phyloP scores from a whole-genome alignment of 495 filamentous ascomycete genomes.

The Aspergillus incahuasiensis region DNA sequence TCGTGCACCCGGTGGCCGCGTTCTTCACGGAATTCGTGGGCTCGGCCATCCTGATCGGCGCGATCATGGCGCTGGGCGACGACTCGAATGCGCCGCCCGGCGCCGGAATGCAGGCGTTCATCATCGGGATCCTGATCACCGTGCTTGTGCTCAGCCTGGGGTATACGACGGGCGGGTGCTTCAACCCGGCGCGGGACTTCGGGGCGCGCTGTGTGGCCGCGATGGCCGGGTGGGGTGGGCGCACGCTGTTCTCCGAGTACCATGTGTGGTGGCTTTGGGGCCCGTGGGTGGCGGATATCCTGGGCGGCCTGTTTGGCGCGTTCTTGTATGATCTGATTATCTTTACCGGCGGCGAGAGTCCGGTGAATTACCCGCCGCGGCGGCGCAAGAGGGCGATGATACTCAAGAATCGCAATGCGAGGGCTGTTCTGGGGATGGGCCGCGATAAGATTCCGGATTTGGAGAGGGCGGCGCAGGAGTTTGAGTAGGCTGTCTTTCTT shows the following conservation, averaged over 20 bases:
- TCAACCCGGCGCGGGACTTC: slow-evolving; percentile 55
- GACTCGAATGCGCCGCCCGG: slow-evolving; percentile 22
- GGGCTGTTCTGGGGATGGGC: background rate
- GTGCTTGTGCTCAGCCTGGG: slow-evolving; percentile 17
- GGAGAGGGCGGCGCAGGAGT: slow-evolving; percentile 2
- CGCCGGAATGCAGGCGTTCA: slow-evolving; percentile 43
- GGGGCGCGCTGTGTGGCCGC: slow-evolving; percentile 51
- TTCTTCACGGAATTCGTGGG: slow-evolving; percentile 57
- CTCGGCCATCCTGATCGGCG: slow-evolving; percentile 34
- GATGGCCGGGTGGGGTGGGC: slow-evolving; percentile 49
- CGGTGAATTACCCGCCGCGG: slow-evolving; percentile 34
- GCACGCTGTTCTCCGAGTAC: slow-evolving; percentile 18
- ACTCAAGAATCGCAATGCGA: slow-evolving; percentile 3
- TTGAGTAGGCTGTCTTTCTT: background rate
- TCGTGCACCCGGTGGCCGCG: slow-evolving; percentile 44
- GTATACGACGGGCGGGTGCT: slow-evolving; percentile 34
- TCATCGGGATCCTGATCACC: slow-evolving; percentile 46
- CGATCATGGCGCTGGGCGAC: background rate
- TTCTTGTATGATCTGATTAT: slow-evolving; percentile 49
- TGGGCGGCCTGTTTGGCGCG: slow-evolving; percentile 43
- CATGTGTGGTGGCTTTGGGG: slow-evolving; percentile 56
- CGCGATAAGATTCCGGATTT: slow-evolving; percentile 5
- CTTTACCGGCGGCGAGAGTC: slow-evolving; percentile 44
- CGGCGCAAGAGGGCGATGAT: slow-evolving; percentile 8
- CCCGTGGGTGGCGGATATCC: slow-evolving; percentile 45